Conservation (phyloP, 1,139 yeast genomes). For the Candida sp. region DNA sequence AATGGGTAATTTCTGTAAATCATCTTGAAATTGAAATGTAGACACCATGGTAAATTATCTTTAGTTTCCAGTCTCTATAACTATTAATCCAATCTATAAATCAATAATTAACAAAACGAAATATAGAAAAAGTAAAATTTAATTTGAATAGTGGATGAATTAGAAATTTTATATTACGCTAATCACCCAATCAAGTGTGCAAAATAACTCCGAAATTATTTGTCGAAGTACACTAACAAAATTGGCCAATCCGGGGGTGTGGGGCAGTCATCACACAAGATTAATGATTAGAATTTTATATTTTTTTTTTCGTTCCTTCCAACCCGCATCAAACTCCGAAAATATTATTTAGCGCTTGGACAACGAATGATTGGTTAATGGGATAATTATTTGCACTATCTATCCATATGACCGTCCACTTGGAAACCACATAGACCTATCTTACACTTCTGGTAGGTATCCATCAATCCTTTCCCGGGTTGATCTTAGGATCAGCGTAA, state of each 20-base stretch:
- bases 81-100: too few relatives aligned
- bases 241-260: background rate
- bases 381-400: too few relatives aligned
- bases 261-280: background rate
- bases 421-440: too few relatives aligned
- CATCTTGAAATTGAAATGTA: constrained; percentile 58
- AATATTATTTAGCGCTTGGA: background rate
- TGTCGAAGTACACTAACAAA: background rate
- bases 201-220: background rate
- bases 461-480: too few relatives aligned
- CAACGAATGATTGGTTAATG: too few relatives aligned
- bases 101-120: too few relatives aligned
- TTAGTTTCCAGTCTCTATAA: background rate
- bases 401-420: too few relatives aligned
- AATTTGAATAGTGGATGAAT: too few relatives aligned
- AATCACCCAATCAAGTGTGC: background rate
- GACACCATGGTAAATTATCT: constrained; percentile 7
- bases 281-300: background rate
- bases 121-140: too few relatives aligned
- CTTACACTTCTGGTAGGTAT: too few relatives aligned
- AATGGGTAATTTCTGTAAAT: constrained; percentile 66
- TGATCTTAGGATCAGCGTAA: too few relatives aligned
- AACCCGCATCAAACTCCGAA: background rate
- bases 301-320: background rate
- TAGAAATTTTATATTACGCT: background rate